Conservation (phyloP, 805 yeast species). For the Lipomyces starkeyi region DNA sequence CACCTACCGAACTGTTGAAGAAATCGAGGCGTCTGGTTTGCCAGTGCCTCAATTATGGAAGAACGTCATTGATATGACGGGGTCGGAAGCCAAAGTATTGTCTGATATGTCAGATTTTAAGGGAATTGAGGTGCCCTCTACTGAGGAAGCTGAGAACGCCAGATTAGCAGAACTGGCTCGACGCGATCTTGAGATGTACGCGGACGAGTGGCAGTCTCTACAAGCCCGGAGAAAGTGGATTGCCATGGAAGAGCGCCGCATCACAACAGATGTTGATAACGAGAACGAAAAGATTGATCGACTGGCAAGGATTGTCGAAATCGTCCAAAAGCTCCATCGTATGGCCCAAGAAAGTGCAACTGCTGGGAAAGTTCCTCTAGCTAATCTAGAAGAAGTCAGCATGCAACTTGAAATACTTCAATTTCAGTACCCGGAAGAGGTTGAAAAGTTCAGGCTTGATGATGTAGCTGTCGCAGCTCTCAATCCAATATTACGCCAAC, state of each 20-base stretch:
- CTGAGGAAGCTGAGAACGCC: conserved; percentile 18
- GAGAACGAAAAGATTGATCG: conserved; percentile 30
- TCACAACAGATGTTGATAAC: conserved; percentile 24
- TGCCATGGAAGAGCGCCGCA: conserved; percentile 19
- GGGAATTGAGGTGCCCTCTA: not conserved
- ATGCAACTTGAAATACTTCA: conserved; percentile 40
- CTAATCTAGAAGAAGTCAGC: conserved; percentile 46
- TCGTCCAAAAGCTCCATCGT: conserved; percentile 10
- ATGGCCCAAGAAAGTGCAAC: not conserved
- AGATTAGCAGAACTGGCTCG: conserved; percentile 35
- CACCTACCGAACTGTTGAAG: conserved; percentile 42
- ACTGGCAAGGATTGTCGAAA: conserved; percentile 19
- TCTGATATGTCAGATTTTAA: conserved; percentile 30
- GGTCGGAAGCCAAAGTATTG: conserved; percentile 29
- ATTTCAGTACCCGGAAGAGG: conserved; percentile 34
- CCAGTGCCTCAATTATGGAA: conserved; percentile 42
- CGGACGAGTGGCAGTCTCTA: conserved; percentile 37
- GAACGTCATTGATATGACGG: conserved; percentile 41
- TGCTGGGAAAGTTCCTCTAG: not conserved
- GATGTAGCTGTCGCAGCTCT: conserved; percentile 42
- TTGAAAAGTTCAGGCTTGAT: conserved; percentile 36
- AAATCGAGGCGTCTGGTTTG: conserved; percentile 43
- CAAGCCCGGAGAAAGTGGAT: conserved; percentile 31
- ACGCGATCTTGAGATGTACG: conserved; percentile 33
- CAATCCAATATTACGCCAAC: conserved; percentile 27